Evolutionary conservation across 1,284 basidiomycete genomes (phyloP), one percentile per base, ranked within the genome.

Genomic region (Erythrobasidium hasegawianum): DNA sequence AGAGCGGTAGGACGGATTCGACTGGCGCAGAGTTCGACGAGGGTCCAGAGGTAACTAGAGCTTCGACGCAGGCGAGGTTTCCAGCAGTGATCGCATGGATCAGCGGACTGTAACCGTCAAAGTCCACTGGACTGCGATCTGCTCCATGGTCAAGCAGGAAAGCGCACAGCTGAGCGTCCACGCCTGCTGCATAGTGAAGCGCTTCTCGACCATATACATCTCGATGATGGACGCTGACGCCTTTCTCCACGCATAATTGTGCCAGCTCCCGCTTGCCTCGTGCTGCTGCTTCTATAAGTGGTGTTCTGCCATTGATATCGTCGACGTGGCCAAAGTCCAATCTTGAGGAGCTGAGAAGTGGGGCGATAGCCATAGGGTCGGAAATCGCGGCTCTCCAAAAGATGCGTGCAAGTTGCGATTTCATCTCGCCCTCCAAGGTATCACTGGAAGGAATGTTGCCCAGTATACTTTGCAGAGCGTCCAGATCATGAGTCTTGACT

Each of bases 131-230:
- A 67, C 86, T 83, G 1, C 89, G 82, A 38, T 85, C 81, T 8
- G 89, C 80, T 16, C 82, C 79, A 14, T 86, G 84, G 67, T 86
- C 82, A 67, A 98, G 80, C 39, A 99, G 83, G 70, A 83, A 85
- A 55, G 82, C 82, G 77, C 90, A 94, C 66, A 96, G 84, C 14
- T 80, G 79, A 0, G 85, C 81, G 1, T 93, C 94, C 72, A 91
- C 87, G 86, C 98, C 92, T 16, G 92, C 89, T 14, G 92, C 92
- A 77, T 98, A 99, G 78, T 97, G 95, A 57, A 99, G 82, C 2
- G 94, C 87, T 10, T 90, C 89, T 16, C 96, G 88, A 38, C 90
- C 92, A 78, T 97, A 99, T 2, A 88, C 86, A 74, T 97, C 93
- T 45, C 83, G 80, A 69, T 85, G 87, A 67, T 85, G 82, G 38